Conservation (phyloP, 345 rosid species). For the Arabis hirsuta region DNA sequence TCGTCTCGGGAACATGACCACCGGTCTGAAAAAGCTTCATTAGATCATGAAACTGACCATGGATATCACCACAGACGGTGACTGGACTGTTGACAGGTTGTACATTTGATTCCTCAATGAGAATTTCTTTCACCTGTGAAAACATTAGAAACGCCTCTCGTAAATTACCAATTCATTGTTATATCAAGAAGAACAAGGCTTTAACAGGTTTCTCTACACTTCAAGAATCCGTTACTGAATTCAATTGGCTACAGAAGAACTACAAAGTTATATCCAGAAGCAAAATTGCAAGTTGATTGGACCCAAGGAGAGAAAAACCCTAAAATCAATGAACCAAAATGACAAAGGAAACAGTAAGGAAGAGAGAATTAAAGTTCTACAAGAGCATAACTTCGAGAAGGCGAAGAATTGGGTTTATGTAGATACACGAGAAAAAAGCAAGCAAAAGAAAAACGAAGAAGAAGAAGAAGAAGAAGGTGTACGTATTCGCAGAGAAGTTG, state of each 20-base stretch:
- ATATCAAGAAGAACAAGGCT: not conserved
- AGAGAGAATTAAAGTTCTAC: constrained; percentile 15
- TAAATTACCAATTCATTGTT: not conserved
- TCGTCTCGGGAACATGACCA: constrained; percentile 97
- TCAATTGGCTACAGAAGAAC: constrained; percentile 29
- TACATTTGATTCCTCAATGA: constrained; percentile 97
- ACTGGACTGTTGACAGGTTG: constrained; percentile 99
- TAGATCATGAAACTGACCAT: constrained; percentile 98
- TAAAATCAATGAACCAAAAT: constrained; percentile 3
- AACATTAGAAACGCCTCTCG: constrained; percentile 16
- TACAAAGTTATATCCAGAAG: not conserved
- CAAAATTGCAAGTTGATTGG: constrained; percentile 9
- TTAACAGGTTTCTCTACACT: not conserved
- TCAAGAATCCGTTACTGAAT: constrained; percentile 7
- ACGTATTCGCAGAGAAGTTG: constrained; percentile 99
- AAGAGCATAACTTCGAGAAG: constrained; percentile 7
- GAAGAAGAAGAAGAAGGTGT: constrained; percentile 14
- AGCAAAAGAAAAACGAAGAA: not conserved
- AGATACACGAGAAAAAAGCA: no score
- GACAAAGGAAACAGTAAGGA: constrained; percentile 4
- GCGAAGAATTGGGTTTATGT: not conserved
- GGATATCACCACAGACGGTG: constrained; percentile 98
- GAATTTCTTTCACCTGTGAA: constrained; percentile 90
- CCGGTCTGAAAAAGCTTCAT: constrained; percentile 99
- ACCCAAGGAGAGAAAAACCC: constrained; percentile 28